These are phyloP conservation scores for Sporothrix luriei DNA, from an alignment of 2,329 filamentous ascomycete genomes.

Conservation along the genomic window DNA sequence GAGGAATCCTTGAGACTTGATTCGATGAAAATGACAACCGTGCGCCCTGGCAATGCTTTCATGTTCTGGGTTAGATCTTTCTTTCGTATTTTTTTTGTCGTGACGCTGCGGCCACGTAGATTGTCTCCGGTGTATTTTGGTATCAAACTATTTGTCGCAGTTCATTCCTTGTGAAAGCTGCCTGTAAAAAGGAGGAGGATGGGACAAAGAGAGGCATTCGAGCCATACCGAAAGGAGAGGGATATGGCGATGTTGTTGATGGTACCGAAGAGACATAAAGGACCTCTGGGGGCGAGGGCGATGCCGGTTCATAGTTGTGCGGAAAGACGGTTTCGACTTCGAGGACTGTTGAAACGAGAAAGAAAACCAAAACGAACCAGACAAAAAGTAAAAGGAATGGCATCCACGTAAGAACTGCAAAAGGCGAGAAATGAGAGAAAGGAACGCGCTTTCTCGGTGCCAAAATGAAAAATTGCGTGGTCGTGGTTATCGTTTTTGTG, in stretches of 20 bases:
- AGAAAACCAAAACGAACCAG: neutral
- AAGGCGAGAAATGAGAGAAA: neutral
- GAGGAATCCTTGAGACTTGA: slow-evolving; percentile 2
- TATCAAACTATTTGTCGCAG: neutral
- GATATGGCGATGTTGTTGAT: neutral
- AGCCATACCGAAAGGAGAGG: neutral
- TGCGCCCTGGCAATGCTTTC: slow-evolving; percentile 31
- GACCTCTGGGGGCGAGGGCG: neutral
- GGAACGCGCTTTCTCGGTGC: neutral
- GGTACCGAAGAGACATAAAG: neutral
- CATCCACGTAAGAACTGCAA: neutral
- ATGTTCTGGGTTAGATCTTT: slow-evolving; percentile 22
- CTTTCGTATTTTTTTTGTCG: neutral
- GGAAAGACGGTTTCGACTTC: neutral
- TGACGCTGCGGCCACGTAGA: neutral
- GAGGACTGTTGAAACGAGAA: neutral
- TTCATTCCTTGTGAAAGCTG: neutral
- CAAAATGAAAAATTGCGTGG: slow-evolving; percentile 1
- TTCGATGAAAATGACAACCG: neutral
- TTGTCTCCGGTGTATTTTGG: slow-evolving; percentile 8
- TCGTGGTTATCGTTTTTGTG: slow-evolving; percentile 30
- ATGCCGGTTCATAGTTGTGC: neutral
- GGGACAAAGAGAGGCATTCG: neutral
- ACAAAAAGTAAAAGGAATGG: neutral
- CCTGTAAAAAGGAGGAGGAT: neutral